Conservation (phyloP, 2,329 filamentous ascomycete species). For the Annulohypoxylon truncatum region DNA sequence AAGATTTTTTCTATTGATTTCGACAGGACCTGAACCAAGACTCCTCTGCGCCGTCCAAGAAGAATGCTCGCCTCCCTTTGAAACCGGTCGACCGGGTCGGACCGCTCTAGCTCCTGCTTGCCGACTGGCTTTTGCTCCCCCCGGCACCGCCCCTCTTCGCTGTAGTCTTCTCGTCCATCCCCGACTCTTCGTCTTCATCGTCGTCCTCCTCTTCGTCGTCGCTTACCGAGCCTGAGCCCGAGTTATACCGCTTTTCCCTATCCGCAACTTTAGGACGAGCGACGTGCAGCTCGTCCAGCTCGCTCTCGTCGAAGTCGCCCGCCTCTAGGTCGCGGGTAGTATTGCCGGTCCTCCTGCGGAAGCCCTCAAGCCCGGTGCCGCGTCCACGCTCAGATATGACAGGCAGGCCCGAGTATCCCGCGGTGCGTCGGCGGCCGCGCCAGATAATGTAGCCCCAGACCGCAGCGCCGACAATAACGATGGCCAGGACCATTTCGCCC, state of each 20-base stretch:
- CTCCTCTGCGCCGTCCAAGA: constrained; percentile 18
- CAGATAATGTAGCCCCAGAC: constrained; percentile 81
- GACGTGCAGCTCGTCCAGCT: constrained; percentile 70
- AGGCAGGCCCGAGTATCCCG: constrained; percentile 65
- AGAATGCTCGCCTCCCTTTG: constrained; percentile 23
- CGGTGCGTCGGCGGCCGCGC: constrained; percentile 67
- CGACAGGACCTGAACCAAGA: not conserved
- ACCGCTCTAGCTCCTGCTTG: constrained; percentile 26
- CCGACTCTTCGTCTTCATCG: constrained; percentile 39
- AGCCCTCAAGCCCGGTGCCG: constrained; percentile 57
- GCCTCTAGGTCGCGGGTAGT: constrained; percentile 67
- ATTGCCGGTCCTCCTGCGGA: constrained; percentile 57
- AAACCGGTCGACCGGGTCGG: constrained; percentile 5
- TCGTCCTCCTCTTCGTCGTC: constrained; percentile 60
- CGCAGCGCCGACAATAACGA: constrained; percentile 79
- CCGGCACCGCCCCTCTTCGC: not conserved
- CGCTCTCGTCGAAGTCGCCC: constrained; percentile 73
- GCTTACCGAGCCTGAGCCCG: constrained; percentile 70
- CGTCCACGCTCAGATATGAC: constrained; percentile 53
- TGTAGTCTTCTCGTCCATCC: constrained; percentile 28
- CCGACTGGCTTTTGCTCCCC: constrained; percentile 5
- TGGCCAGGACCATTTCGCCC: constrained; percentile 84
- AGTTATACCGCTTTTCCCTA: constrained; percentile 62
- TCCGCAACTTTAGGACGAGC: constrained; percentile 57
- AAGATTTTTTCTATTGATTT: not conserved